Percentiles rank a stretch among this genome's conserved stretches.
Evolutionary conservation across 176 grass and related monocot species (phyloP).

Genomic region (Bothriochloa decipiens): DNA sequence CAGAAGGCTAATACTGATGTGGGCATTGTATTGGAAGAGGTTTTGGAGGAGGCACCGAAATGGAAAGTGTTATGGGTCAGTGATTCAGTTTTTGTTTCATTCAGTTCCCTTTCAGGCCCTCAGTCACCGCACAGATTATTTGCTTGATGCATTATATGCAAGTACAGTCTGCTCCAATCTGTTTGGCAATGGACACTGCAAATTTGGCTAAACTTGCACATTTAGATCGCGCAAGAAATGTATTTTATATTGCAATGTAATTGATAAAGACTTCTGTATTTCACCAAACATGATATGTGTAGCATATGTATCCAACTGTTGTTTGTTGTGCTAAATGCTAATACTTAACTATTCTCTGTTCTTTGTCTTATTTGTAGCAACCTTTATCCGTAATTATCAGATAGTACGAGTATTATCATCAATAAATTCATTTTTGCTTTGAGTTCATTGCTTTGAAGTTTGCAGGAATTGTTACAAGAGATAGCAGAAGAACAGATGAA

Average conservation of each 20-base stretch:
- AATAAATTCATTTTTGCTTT: slow-evolving; percentile 13
- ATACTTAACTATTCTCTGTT: neutral
- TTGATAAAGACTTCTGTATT: neutral
- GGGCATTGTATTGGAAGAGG: slow-evolving; percentile 73
- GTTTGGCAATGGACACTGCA: neutral
- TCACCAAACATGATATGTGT: neutral
- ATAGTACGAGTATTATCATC: neutral
- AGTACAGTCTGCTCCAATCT: neutral
- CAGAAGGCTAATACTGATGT: slow-evolving; percentile 40
- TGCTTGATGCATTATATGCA: neutral
- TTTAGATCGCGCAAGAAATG: slow-evolving; percentile 2
- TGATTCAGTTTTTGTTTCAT: slow-evolving; percentile 48
- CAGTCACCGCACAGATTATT: slow-evolving; percentile 9
- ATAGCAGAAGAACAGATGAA: slow-evolving; percentile 86
- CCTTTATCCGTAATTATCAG: neutral
- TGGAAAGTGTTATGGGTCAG: slow-evolving; percentile 94
- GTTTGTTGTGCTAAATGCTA: slow-evolving; percentile 2
- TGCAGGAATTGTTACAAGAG: slow-evolving; percentile 90
- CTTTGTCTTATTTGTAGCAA: slow-evolving; percentile 35
- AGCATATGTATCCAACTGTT: neutral
- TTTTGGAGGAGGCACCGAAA: slow-evolving; percentile 95
- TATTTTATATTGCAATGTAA: neutral
- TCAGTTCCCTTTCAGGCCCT: slow-evolving; percentile 22
- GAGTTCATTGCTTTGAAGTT: slow-evolving; percentile 1
- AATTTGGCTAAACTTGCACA: slow-evolving; percentile 1